phyloP scores from a whole-genome alignment of 1,284 basidiomycete species.

The Trametes sp. region DNA sequence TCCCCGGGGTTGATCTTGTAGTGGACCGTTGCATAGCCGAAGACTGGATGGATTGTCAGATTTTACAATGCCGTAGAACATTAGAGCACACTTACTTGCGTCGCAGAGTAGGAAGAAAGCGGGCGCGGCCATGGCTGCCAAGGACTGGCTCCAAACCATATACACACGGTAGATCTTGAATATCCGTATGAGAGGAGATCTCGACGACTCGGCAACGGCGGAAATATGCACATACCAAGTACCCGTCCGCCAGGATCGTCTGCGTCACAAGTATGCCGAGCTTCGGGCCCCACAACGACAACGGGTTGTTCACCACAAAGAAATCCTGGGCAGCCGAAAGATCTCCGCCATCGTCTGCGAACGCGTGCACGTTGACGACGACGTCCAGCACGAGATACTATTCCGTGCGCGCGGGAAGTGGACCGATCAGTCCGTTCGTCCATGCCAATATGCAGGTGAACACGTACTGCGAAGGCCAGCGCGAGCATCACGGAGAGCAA shows the following conservation, averaged over 20 bases:
- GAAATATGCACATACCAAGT: not conserved
- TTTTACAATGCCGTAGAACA: too few species aligned
- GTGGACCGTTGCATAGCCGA: slow-evolving; percentile 4
- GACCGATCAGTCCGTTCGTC: not conserved
- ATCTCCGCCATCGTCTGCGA: not conserved
- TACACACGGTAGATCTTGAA: slow-evolving; percentile 1
- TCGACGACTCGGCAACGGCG: not conserved
- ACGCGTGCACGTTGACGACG: slow-evolving; percentile 4
- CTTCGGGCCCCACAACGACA: slow-evolving; percentile 10
- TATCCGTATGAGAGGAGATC: not conserved
- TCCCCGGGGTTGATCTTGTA: slow-evolving; percentile 1
- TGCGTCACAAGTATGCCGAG: slow-evolving; percentile 4
- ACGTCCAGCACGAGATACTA: slow-evolving; percentile 11
- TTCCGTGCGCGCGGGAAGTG: not conserved
- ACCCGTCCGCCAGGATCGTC: slow-evolving; percentile 8
- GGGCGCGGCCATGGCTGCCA: not conserved
- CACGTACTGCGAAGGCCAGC: slow-evolving; percentile 1
- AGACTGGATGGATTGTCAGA: not conserved
- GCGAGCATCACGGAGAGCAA: slow-evolving; percentile 9
- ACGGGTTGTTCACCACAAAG: not conserved
- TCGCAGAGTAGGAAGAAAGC: not conserved
- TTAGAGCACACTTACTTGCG: not conserved
- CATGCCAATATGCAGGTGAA: not conserved
- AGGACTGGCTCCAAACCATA: slow-evolving; percentile 2
- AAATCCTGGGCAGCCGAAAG: not conserved